Evolutionary conservation across 345 rosid species (phyloP).

Genomic region (Diplotaxis tenuifolia): DNA sequence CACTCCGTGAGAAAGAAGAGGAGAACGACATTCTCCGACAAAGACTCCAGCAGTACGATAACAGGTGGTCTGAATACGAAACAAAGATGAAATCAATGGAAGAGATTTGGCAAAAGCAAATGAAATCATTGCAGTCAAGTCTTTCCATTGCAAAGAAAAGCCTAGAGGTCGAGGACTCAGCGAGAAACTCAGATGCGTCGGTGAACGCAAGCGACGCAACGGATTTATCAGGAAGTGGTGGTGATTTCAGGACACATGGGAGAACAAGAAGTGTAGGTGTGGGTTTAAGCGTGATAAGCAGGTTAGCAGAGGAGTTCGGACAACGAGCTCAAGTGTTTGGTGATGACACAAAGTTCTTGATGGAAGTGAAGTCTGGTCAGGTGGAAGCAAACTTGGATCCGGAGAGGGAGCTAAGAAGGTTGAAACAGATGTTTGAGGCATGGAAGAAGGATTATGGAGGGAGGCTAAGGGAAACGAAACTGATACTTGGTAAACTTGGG

Average conservation of each 20-base stretch:
- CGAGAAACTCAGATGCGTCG: conserved; percentile 30
- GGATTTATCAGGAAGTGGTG: conserved; percentile 21
- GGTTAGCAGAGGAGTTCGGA: conserved; percentile 75
- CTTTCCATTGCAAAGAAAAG: conserved; percentile 72
- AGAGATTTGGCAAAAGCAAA: conserved; percentile 90
- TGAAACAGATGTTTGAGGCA: conserved; percentile 63
- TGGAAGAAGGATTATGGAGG: conserved; percentile 88
- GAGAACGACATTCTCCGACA: conserved; percentile 72
- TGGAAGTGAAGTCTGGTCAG: conserved; percentile 48
- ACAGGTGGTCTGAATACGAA: conserved; percentile 80
- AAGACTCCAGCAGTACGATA: conserved; percentile 62
- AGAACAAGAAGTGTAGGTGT: conserved; percentile 56
- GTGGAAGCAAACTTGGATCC: conserved; percentile 47
- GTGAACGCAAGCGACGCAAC: conserved; percentile 24
- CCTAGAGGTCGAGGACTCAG: conserved; percentile 54
- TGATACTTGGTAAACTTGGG: conserved; percentile 31
- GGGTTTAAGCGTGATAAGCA: conserved; percentile 46
- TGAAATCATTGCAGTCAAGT: conserved; percentile 77
- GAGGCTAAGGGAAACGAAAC: conserved; percentile 62
- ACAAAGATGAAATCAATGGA: conserved; percentile 91
- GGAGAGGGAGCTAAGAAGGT: conserved; percentile 57
- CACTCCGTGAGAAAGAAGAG: conserved; percentile 67
- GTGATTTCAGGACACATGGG: conserved; percentile 38
- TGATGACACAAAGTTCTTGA: conserved; percentile 53
- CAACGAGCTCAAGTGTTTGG: conserved; percentile 61